Evolutionary conservation across 768 basidiomycete species (phyloP), one percentile per base, ranked within the genome.

Genomic region (Tylopilus plumbeoviolaceoides): DNA sequence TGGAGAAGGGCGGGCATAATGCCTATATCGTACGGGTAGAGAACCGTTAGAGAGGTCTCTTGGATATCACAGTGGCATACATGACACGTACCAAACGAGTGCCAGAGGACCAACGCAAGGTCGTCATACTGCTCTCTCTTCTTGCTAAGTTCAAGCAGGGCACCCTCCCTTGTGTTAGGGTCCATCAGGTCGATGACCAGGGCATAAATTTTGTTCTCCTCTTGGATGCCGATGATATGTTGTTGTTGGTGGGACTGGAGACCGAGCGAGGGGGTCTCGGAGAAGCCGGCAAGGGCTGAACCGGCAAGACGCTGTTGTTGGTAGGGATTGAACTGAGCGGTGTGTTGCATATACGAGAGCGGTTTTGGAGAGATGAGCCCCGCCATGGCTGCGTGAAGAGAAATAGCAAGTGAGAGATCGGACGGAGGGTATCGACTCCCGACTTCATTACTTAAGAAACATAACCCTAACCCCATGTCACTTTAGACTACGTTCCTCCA

Each of bases 101-200:
- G 95, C 97, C 97, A 99, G 7, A 99, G 78, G 23, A 99, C 91
- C 40, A 98, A 80, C 2, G 97, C 97, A 43, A 99, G 83, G 72
- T 99, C 95, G 67, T 99, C 97, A 66, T 95, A 98, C 71, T 98
- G 95, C 73, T 98, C 97, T 57, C 97, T 78, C 77, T 98, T 98
- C 80, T 99, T 98, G 75, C 92, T 95, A 63, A 99, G 77, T 73
- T 99, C 97, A 49, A 98, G 78, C 45, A 99, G 75, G 2, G 97
- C 95, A 2, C 78, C 79, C 67, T 99, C 97, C 56, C 95, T 80
- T n/a, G 87, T 82, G 50, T 75, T 80, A 1, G 87, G 84, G 63
- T 91, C 86, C 77, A 89, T 79, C 25, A 95, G 74, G 52, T 95
- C 91, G 59, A 93, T 84, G 54, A 98, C 94, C 48, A 98, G 79